Conservation (phyloP, 345 rosid species). For the Lepidium africanum region DNA sequence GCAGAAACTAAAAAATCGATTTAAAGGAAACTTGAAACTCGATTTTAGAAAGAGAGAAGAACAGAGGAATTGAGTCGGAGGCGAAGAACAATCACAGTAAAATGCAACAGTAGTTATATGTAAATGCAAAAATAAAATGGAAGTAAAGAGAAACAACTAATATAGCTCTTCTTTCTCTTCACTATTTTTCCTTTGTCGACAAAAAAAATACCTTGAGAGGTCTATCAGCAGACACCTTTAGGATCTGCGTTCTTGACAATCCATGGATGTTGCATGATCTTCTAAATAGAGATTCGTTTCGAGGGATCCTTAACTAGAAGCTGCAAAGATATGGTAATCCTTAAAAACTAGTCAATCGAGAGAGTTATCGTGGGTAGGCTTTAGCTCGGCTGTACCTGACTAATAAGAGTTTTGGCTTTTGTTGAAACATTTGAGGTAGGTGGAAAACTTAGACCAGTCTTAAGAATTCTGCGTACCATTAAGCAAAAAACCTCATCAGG, state of each 20-base stretch:
- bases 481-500: neutral
- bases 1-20: too few species aligned
- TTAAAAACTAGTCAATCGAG: neutral
- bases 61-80: too few species aligned
- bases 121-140: too few species aligned
- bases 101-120: too few species aligned
- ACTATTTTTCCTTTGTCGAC: too few species aligned
- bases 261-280: slow-evolving; percentile 70
- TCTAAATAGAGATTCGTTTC: slow-evolving; percentile 23
- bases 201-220: too few species aligned
- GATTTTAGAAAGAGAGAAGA: too few species aligned
- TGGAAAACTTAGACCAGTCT: slow-evolving; percentile 77
- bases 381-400: slow-evolving; percentile 34
- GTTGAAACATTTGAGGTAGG: slow-evolving; percentile 43
- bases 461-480: slow-evolving; percentile 53
- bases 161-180: too few species aligned
- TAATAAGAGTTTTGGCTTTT: slow-evolving; percentile 69
- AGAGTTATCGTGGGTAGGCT: neutral
- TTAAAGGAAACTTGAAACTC: too few species aligned
- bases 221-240: slow-evolving; percentile 42
- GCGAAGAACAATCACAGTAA: too few species aligned
- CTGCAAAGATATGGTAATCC: slow-evolving; percentile 36
- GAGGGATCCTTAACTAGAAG: slow-evolving; percentile 84
- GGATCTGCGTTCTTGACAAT: slow-evolving; percentile 73
- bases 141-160: too few species aligned